These are phyloP conservation scores for Exophiala lecanii-corni DNA, from an alignment of 2,329 filamentous ascomycete genomes.

Conservation along the genomic window DNA sequence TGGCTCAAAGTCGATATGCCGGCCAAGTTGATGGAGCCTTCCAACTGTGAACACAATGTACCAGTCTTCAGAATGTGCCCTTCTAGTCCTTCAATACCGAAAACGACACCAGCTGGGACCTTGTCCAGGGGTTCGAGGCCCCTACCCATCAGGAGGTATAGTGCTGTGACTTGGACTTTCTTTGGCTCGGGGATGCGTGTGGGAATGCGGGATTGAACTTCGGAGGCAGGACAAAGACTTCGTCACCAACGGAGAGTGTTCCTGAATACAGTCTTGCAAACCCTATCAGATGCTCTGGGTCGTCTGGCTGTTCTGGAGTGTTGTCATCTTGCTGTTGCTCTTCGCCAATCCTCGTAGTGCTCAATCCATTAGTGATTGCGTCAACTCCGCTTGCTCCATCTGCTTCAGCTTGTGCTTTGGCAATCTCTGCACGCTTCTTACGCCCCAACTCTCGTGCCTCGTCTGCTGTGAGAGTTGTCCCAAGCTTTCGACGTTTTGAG, in stretches of 20 bases:
- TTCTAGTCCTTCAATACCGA: constrained; percentile 88
- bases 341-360: constrained; percentile 43
- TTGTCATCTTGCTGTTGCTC: constrained; percentile 47
- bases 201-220: constrained; percentile 85
- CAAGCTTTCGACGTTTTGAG: constrained; percentile 69
- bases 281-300: constrained; percentile 85
- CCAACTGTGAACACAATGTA: constrained; percentile 81
- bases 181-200: constrained; percentile 65
- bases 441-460: constrained; percentile 84
- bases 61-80: constrained; percentile 94
- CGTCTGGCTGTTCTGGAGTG: constrained; percentile 37
- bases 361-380: constrained; percentile 55
- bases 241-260: constrained; percentile 80
- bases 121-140: constrained; percentile 75
- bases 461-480: constrained; percentile 71
- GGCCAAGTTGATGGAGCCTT: constrained; percentile 84
- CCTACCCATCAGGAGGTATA: constrained; percentile 95
- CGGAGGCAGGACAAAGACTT: constrained; percentile 83
- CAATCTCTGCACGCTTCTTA: constrained; percentile 84
- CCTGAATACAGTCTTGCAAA: constrained; percentile 94
- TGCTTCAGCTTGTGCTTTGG: constrained; percentile 65
- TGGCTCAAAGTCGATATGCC: constrained; percentile 76
- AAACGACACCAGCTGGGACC: constrained; percentile 90
- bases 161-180: constrained; percentile 76
- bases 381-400: constrained; percentile 58